These are phyloP conservation scores for Fagus crenata DNA, from an alignment of 306 rosid genomes.

Conservation along the genomic window DNA sequence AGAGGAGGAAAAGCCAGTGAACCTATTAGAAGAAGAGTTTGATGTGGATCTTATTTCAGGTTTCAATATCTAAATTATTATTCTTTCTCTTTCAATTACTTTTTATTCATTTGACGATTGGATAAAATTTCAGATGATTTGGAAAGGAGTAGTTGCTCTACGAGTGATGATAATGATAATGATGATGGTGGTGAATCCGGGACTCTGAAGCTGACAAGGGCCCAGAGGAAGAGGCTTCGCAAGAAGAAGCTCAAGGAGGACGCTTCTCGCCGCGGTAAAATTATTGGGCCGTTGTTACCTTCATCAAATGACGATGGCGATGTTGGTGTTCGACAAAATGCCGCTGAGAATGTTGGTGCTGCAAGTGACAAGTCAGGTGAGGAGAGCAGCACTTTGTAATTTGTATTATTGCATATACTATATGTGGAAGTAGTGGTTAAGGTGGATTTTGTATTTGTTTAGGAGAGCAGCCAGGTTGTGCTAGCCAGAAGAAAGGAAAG, in stretches of 20 bases:
- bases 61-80: background rate
- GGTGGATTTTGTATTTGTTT: constrained; percentile 18
- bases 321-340: constrained; percentile 41
- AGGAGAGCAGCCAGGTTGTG: constrained; percentile 29
- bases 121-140: constrained; percentile 9
- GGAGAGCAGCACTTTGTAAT: too few species aligned
- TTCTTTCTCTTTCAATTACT: too few species aligned
- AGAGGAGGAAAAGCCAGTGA: constrained; percentile 23
- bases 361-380: constrained; percentile 20
- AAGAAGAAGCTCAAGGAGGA: constrained; percentile 64
- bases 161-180: constrained; percentile 35
- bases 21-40: constrained; percentile 11
- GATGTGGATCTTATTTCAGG: constrained; percentile 40
- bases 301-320: background rate
- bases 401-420: too few species aligned
- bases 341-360: constrained; percentile 29
- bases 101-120: background rate
- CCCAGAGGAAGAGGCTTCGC: constrained; percentile 69
- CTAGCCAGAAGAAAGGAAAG: constrained; percentile 41
- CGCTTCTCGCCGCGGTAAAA: constrained; percentile 43
- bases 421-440: too few species aligned
- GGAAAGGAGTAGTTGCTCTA: constrained; percentile 32
- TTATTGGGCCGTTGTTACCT: constrained; percentile 64
- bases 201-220: constrained; percentile 48
- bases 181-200: constrained; percentile 29